phyloP scores from a whole-genome alignment of 176 grass and related monocot species.

The Ensete glaucum region DNA sequence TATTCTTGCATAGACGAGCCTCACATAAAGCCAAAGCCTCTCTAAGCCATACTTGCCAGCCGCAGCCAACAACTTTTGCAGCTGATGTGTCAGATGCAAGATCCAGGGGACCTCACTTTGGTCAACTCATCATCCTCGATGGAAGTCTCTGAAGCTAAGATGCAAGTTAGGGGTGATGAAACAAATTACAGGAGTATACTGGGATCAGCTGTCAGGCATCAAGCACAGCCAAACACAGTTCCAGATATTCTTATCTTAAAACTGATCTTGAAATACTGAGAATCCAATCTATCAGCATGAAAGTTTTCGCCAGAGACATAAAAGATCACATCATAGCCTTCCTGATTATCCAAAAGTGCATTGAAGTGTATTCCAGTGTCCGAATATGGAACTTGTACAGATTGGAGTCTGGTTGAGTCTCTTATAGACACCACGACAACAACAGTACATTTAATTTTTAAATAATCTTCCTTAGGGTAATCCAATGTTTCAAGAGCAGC shows the following conservation, averaged over 20 bases:
- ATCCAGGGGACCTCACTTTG: conserved; percentile 43
- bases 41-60: conserved; percentile 73
- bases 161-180: conserved; percentile 23
- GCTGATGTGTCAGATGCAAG: conserved; percentile 60
- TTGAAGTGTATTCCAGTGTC: background rate
- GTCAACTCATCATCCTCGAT: conserved; percentile 62
- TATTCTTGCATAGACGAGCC: conserved; percentile 81
- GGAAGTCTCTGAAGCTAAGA: conserved; percentile 74
- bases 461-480: background rate
- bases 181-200: conserved; percentile 5
- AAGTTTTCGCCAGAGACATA: background rate
- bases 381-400: background rate
- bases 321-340: background rate
- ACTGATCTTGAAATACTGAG: conserved; percentile 51
- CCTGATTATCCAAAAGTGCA: background rate
- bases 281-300: conserved; percentile 6
- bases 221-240: background rate
- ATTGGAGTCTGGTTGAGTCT: background rate
- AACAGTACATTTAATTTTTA: background rate
- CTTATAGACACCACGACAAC: background rate
- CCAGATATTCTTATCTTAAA: conserved; percentile 40
- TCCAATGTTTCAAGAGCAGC: background rate
- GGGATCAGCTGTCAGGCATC: background rate
- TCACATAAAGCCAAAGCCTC: conserved; percentile 68
- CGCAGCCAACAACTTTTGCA: conserved; percentile 72